Base-by-base conservation (phyloP, 1,139 yeast genomes). In the Protomyces arabidopsidicola region DNA sequence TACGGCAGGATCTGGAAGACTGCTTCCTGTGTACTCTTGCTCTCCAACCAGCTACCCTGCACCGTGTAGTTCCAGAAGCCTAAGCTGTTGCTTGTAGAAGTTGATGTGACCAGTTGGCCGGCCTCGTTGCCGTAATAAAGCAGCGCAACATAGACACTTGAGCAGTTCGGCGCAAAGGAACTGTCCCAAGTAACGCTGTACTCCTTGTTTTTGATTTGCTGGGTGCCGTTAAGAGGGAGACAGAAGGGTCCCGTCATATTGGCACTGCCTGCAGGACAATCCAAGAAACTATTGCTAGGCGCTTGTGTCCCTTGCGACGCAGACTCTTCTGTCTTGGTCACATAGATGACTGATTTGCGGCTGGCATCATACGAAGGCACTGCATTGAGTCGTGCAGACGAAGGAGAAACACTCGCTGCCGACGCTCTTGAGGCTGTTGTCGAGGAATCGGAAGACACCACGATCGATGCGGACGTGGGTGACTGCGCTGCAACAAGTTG, bases 51-150 rank as follows among this genome's bases (percentile, higher is more conserved):
- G 4, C 22, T 38, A 14, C 56, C 20, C 10, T 51, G n/a, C 35
- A 58, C 62, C 14, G 62, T 58, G 35, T 58, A 58, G 27, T 58
- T 58, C 62, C 62, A 58, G 20, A 58, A 58, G 2, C 62, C 62
- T 6, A 58, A 39, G 36, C 20, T 16, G 34, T 58, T 58, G 34
- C 51, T 18, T 16, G 12, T n/a, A 18, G 36, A 39, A 12, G 56
- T 51, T 2, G 62, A 58, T 5, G 51, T 42, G 9, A 58, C 62
- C 16, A 27, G 56, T 45, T 58, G 62, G 6, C 52, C 52, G 35
- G 53, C 53, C 14, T 51, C 52, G 20, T 58, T 58, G 51, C 48
- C 56, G n/a, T 52, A 52, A n/a, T 58, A 58, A 6, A 35, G 31
- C 34, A 58, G 42, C 16, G 62, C 62, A 16, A 58, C 45, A 22